Evolutionary conservation across 2,329 filamentous ascomycete genomes (phyloP), one percentile per base, ranked within the genome.

Genomic region (Aspergillus melleus): DNA sequence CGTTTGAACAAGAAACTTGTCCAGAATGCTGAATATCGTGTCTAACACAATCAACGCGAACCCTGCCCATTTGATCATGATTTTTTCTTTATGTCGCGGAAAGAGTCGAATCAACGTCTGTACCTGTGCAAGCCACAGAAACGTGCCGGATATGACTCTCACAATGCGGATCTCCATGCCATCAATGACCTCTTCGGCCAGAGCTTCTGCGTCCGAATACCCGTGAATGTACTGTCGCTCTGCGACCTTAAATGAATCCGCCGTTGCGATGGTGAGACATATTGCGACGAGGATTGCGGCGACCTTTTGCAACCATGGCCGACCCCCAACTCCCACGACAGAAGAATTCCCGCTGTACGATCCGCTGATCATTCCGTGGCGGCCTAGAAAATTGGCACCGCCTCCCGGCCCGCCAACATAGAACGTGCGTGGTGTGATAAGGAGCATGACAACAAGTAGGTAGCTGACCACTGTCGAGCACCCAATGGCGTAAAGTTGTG

Each of bases 61-160:
- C 1, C 94, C 95, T 16, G 94, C 92, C 94, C 94, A 99, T 79
- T 98, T 98, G 79, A 99, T 99, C 66, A 98, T 91, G 55, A 98
- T 88, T 78, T 98, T 98, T 78, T 99, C 95, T 71, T 96, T 91
- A 72, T 98, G 94, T 36, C 95, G 91, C 8, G 95, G 95, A 68
- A 99, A 99, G 1, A 99, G 83, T 55, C 95, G 90, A 68, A 98
- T 98, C 59, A 99, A 79, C 0, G 95, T 99, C 79, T 99, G 95
- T 1, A 96, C 94, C 77, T 99, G 95, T 1, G 95, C 95, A 44
- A 99, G 86, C 94, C 95, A 98, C 30, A 99, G 83, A 74, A 98
- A 98, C 1, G 95, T 93, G 76, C 96, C 92, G 19, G 94, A 98
- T 64, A 99, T 92, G 66, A 98, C 87, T 65, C 93, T 89, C 61